phyloP scores from a whole-genome alignment of 2,329 filamentous ascomycete species.

The Phialophora expanda region DNA sequence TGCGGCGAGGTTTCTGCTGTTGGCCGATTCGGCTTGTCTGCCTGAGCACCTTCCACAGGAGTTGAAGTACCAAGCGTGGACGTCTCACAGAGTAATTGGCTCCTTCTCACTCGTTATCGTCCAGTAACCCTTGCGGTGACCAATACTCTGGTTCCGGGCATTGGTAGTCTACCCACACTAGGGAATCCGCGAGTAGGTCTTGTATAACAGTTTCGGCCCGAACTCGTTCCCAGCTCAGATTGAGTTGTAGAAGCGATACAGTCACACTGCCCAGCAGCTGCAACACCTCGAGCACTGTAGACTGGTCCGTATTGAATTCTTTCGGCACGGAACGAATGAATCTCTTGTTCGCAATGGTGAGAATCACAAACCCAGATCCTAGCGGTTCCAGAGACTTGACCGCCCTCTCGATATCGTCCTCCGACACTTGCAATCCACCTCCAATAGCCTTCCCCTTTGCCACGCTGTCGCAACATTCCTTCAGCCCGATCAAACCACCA shows the following conservation, averaged over 20 bases:
- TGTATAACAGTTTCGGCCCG: conserved; percentile 88
- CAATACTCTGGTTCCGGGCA: conserved; percentile 90
- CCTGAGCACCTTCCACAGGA: not conserved
- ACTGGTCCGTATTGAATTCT: conserved; percentile 93
- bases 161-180: conserved; percentile 94
- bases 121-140: conserved; percentile 58
- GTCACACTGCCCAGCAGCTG: conserved; percentile 90
- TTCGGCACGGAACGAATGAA: conserved; percentile 94
- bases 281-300: conserved; percentile 86
- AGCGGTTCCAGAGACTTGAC: conserved; percentile 86
- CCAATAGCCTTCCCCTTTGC: conserved; percentile 75
- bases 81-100: not conserved
- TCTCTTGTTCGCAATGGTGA: conserved; percentile 79
- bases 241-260: conserved; percentile 83
- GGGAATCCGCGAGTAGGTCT: conserved; percentile 82
- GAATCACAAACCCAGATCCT: conserved; percentile 83
- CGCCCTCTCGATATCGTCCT: conserved; percentile 91
- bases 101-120: conserved; percentile 47
- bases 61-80: not conserved
- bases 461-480: conserved; percentile 78
- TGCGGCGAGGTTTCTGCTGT: not conserved
- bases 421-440: conserved; percentile 75
- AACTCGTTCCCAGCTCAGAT: conserved; percentile 82
- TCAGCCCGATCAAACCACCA: conserved; percentile 84
- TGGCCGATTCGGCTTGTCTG: not conserved